A percentile compares a stretch with the other conserved stretches of the same genome.
Evolutionary conservation across 768 basidiomycete genomes (phyloP).

Genomic region (Mycena amicta): DNA sequence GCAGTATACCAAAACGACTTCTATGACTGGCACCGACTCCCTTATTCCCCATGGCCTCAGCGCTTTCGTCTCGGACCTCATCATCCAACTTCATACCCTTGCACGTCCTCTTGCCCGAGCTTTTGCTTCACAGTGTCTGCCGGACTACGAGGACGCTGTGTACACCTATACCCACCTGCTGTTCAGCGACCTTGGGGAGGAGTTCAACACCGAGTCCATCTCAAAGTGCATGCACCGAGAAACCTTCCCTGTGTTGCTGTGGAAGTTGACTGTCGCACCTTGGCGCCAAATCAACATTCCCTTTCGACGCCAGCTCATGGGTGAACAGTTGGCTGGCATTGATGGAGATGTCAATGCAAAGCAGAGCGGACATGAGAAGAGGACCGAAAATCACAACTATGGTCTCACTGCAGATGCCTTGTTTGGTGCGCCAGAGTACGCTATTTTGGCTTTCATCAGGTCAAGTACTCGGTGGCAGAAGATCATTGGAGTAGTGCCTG

Average conservation of each 20-base stretch:
- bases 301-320: slow-evolving; percentile 19
- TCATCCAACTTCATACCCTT: not conserved
- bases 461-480: slow-evolving; percentile 29
- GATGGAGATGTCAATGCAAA: slow-evolving; percentile 15
- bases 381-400: slow-evolving; percentile 30
- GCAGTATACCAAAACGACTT: not conserved
- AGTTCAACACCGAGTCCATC: not conserved
- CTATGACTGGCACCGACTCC: not conserved
- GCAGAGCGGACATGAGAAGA: slow-evolving; percentile 27
- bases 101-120: not conserved
- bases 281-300: slow-evolving; percentile 27
- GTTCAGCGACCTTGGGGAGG: not conserved
- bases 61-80: not conserved
- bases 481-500: slow-evolving; percentile 23
- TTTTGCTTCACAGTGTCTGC: not conserved
- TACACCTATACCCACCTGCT: not conserved
- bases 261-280: not conserved
- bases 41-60: not conserved
- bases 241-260: slow-evolving; percentile 2
- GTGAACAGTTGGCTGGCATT: not conserved
- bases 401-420: slow-evolving; percentile 29
- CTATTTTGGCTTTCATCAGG: slow-evolving; percentile 27
- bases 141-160: not conserved
- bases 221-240: not conserved
- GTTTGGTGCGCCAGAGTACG: slow-evolving; percentile 26